phyloP scores from a whole-genome alignment of 116 monocot genomes.

The Trichopus zeylanicus region DNA sequence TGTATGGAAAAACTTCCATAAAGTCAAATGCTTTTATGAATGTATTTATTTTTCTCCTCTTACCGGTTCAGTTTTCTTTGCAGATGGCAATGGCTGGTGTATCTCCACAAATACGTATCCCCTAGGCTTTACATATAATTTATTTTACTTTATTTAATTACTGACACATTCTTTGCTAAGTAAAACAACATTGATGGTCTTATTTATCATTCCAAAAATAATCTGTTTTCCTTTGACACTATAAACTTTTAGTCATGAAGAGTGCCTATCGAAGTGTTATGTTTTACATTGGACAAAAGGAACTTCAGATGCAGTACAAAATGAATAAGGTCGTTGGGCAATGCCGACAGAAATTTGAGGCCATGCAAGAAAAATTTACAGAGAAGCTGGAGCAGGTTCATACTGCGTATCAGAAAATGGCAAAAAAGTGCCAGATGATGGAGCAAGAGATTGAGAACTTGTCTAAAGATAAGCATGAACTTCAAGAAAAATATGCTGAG shows the following conservation, averaged over 20 bases:
- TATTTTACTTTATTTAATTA: background rate
- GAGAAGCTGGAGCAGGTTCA: conserved; percentile 82
- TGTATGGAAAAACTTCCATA: conserved; percentile 43
- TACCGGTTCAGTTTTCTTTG: conserved; percentile 15
- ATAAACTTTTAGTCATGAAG: conserved; percentile 73
- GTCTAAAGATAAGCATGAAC: conserved; percentile 86
- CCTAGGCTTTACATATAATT: conserved; percentile 3
- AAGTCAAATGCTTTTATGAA: background rate
- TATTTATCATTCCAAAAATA: too few species aligned
- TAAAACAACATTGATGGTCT: too few species aligned
- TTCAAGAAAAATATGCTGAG: conserved; percentile 96
- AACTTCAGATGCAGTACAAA: conserved; percentile 93
- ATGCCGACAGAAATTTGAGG: conserved; percentile 81
- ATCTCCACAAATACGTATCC: conserved; percentile 96
- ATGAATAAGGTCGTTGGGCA: conserved; percentile 88
- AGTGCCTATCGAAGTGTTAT: conserved; percentile 80
- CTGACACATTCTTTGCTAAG: background rate
- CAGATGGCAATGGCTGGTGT: conserved; percentile 97
- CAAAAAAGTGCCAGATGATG: conserved; percentile 95
- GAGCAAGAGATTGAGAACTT: conserved; percentile 83
- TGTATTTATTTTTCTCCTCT: background rate
- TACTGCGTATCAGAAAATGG: conserved; percentile 89
- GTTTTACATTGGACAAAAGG: conserved; percentile 95
- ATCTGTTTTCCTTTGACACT: conserved; percentile 19
- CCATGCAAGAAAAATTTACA: conserved; percentile 88